Base-by-base conservation (phyloP, 2,329 filamentous ascomycete species). In the Colletotrichum cuscutae region DNA sequence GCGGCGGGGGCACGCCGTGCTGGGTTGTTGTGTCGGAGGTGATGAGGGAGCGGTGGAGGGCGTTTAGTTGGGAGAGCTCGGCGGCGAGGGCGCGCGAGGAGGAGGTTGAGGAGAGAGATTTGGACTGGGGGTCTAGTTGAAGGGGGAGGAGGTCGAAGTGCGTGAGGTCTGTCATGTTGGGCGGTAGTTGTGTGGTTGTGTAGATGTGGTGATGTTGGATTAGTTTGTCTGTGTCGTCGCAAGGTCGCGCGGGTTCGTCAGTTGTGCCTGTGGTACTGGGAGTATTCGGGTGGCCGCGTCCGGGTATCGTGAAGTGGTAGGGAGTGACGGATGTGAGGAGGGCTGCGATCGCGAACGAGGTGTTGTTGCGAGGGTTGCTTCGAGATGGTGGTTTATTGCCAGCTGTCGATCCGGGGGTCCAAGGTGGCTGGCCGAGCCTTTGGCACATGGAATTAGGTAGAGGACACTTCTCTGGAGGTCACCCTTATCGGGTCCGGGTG, bases 61-160 rank as follows among this genome's bases (percentile, higher is more conserved):
- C 80, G 87, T 98, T 98, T 74, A 98, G 91, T 54, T 91, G 86
- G 42, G 88, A 84, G 76, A 98, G 91, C 81, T 95, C 92, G 76
- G 87, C 82, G 65, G 86, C 84, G 42, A 95, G 87, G 12, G 87
- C 82, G 72, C 86, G 84, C 60, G 86, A 85, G 75, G 84, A 78
- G 26, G 83, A 79, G 61, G 85, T 81, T 24, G 86, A 83, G 75
- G 87, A 86, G 80, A 98, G 88, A 77, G 91, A 87, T 86, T 98
- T 97, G 79, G 93, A 93, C 76, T 91, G 83, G n/a, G 94, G 90
- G 86, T 98, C 93, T 82, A 98, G 89, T 75, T 90, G 86, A 65
- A 99, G 87, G 49, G 95, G 94, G 80, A 97, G 91, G 78, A 95
- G 90, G 77, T 91, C 94, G 88, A 96, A 98, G 77, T 91, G 91